Evolutionary conservation across 108 stramenopile genomes (phyloP).

Genomic region (Skeletonema grethae): DNA sequence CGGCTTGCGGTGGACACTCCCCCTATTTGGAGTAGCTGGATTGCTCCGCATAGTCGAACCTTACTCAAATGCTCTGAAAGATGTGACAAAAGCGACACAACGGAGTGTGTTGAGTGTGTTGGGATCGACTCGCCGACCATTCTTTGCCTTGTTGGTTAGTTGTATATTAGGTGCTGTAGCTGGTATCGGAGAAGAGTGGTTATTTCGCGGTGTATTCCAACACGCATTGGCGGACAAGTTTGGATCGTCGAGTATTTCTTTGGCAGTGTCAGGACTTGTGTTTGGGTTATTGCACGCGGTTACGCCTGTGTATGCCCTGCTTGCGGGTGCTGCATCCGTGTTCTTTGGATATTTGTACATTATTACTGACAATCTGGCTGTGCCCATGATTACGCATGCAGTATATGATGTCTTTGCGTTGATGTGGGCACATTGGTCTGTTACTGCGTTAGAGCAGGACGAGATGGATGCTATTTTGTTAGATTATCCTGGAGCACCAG

Average conservation of each 20-base stretch:
- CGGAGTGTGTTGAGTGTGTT: constrained; percentile 69
- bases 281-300: constrained; percentile 89
- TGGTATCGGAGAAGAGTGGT: constrained; percentile 87
- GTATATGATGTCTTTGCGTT: constrained; percentile 85
- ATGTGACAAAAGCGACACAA: constrained; percentile 80
- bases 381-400: constrained; percentile 81
- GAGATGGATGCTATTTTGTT: constrained; percentile 51
- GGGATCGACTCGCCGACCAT: constrained; percentile 63
- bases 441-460: constrained; percentile 44
- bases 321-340: constrained; percentile 72
- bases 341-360: constrained; percentile 86
- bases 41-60: constrained; percentile 65
- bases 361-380: constrained; percentile 60
- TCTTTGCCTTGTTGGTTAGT: constrained; percentile 48
- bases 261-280: constrained; percentile 58
- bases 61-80: constrained; percentile 62
- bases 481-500: constrained; percentile 19
- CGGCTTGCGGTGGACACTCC: constrained; percentile 60
- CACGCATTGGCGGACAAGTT: constrained; percentile 45
- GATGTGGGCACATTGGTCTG: constrained; percentile 78
- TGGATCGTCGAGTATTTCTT: constrained; percentile 35
- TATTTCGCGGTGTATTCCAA: constrained; percentile 87
- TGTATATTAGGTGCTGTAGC: constrained; percentile 72
- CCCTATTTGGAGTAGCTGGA: constrained; percentile 58
- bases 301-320: constrained; percentile 79